phyloP scores from a whole-genome alignment of 2,329 filamentous ascomycete genomes.

The Diaporthe citri region DNA sequence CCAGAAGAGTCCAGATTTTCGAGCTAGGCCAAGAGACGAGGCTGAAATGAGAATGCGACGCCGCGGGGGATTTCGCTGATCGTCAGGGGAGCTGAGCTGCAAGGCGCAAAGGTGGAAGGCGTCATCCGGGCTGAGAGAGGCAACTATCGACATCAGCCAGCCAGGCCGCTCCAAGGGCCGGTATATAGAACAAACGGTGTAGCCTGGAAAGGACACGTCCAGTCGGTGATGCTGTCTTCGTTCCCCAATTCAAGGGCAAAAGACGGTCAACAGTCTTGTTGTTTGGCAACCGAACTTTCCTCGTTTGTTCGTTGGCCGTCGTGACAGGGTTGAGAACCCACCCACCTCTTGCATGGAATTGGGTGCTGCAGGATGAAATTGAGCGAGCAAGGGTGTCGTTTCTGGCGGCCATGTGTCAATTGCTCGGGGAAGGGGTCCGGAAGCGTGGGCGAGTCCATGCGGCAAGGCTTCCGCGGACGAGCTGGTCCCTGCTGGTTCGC shows the following conservation, averaged over 20 bases:
- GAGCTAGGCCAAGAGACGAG: constrained; percentile 28
- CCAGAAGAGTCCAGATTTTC: constrained; percentile 3
- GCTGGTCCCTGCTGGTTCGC: constrained; percentile 34
- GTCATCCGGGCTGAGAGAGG: constrained; percentile 19
- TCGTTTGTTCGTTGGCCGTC: constrained; percentile 18
- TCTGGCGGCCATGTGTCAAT: constrained; percentile 41
- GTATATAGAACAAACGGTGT: constrained; percentile 8
- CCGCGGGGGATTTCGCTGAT: constrained; percentile 33
- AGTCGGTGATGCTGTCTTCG: constrained; percentile 2
- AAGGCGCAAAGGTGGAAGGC: constrained; percentile 11
- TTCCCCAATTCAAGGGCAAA: constrained; percentile 6
- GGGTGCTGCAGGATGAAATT: constrained; percentile 39
- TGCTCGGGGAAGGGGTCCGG: constrained; percentile 39
- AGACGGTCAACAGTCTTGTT: constrained; percentile 35
- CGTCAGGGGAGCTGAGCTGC: constrained; percentile 36
- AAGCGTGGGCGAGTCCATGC: constrained; percentile 33
- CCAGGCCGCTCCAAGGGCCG: constrained; percentile 21
- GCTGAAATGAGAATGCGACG: constrained; percentile 34
- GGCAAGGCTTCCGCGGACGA: constrained; percentile 37
- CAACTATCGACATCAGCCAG: constrained; percentile 37
- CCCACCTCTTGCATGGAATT: constrained; percentile 27
- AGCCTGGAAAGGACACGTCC: constrained; percentile 3
- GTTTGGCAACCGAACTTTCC: constrained; percentile 32
- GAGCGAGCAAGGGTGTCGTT: constrained; percentile 35
- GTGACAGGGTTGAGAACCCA: constrained; percentile 32